A percentile compares a stretch with the other conserved stretches of the same genome.
phyloP scores from a whole-genome alignment of 2,329 filamentous ascomycete genomes.

The Fusarium aywerte region DNA sequence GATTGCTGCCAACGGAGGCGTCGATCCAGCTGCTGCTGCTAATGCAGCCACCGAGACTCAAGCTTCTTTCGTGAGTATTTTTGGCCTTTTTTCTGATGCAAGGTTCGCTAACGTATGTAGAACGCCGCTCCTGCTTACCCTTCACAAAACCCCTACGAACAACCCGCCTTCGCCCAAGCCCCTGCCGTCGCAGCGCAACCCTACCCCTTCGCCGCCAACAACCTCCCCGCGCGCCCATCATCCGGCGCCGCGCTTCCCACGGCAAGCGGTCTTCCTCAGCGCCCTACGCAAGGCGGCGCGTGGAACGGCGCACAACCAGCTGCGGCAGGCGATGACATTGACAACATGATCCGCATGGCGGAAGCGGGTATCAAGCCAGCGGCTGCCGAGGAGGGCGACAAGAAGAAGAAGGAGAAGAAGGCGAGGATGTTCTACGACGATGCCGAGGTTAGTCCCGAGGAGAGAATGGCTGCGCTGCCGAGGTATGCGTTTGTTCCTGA shows the following conservation, averaged over 20 bases:
- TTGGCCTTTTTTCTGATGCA: too few relatives aligned
- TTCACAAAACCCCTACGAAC: slow-evolving; percentile 15
- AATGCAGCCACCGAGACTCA: slow-evolving; percentile 58
- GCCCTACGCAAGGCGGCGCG: slow-evolving; percentile 53
- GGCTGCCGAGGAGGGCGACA: slow-evolving; percentile 57
- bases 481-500: slow-evolving; percentile 72
- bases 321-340: slow-evolving; percentile 67
- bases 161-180: slow-evolving; percentile 38
- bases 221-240: slow-evolving; percentile 58
- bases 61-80: slow-evolving; percentile 66
- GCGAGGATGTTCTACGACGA: slow-evolving; percentile 83
- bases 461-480: slow-evolving; percentile 83
- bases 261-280: slow-evolving; percentile 57
- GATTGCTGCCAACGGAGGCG: slow-evolving; percentile 61
- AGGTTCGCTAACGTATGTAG: slow-evolving; percentile 48
- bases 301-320: slow-evolving; percentile 44
- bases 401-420: slow-evolving; percentile 77
- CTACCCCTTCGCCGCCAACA: slow-evolving; percentile 54
- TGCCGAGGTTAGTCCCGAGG: slow-evolving; percentile 83
- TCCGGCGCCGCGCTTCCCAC: slow-evolving; percentile 51
- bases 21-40: slow-evolving; percentile 42
- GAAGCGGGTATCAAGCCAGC: slow-evolving; percentile 67
- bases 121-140: slow-evolving; percentile 53
- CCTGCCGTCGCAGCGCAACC: slow-evolving; percentile 37
- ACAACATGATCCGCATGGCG: slow-evolving; percentile 72